Conservation (phyloP, 345 rosid genomes). For the Corchorus capsularis region DNA sequence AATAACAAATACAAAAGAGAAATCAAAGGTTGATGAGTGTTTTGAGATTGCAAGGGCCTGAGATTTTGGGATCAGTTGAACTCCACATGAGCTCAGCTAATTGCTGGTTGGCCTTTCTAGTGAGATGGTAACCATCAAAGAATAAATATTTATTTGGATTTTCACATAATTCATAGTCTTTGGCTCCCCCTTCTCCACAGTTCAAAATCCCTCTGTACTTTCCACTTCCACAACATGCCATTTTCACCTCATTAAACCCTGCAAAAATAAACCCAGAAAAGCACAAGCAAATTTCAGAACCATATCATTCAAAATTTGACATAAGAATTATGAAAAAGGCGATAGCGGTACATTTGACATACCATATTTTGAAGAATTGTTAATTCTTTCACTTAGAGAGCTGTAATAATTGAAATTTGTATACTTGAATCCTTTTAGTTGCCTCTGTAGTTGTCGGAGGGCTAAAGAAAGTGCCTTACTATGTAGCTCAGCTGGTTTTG, state of each 20-base stretch:
- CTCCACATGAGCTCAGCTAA: conserved; percentile 63
- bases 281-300: background rate
- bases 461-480: conserved; percentile 56
- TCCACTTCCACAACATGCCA: conserved; percentile 79
- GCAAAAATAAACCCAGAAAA: conserved; percentile 5
- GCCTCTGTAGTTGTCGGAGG: too few species aligned
- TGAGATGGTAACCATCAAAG: conserved; percentile 71
- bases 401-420: conserved; percentile 52
- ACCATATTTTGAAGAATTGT: conserved; percentile 56
- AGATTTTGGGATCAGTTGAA: conserved; percentile 23
- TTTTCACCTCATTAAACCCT: conserved; percentile 65
- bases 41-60: conserved; percentile 42
- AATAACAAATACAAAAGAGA: too few species aligned
- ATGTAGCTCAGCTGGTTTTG: conserved; percentile 50
- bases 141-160: conserved; percentile 56
- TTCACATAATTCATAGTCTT: conserved; percentile 55
- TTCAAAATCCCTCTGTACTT: conserved; percentile 56
- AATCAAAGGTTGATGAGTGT: background rate
- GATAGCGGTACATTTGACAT: too few species aligned
- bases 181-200: conserved; percentile 70
- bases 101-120: conserved; percentile 49
- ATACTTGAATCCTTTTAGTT: conserved; percentile 54
- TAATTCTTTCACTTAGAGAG: conserved; percentile 40
- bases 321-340: too few species aligned
- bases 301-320: too few species aligned